Evolutionary conservation across 1,284 basidiomycete species (phyloP), one percentile per base, ranked within the genome.

Genomic region (Moesziomyces parantarcticus): DNA sequence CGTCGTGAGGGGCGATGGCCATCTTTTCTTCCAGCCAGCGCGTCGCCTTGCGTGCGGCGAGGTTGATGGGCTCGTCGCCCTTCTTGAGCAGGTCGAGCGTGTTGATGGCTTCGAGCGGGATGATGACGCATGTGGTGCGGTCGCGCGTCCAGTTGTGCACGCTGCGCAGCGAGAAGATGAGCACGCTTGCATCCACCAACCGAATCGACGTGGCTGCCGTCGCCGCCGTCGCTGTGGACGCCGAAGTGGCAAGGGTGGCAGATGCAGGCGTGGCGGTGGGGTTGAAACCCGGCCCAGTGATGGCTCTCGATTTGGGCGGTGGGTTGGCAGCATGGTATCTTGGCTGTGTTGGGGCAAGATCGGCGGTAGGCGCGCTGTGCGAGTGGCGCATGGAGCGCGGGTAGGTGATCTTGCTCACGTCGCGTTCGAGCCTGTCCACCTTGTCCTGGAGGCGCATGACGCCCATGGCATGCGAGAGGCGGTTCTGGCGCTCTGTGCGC

Each of bases 41-140:
- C 18, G 91, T 92, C 16, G 92, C 92, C 0, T 90, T 88, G 40
- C 92, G 89, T 4, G 93, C 93, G 16, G 91, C 90, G 75, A 91
- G 89, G 0, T 93, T 92, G 21, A 93, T 87, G 0, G 88, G 85
- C 34, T 87, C 90, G 0, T 89, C 89, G 1, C 93, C 93, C 83
- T 95, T 96, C 87, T 97, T 97, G 75, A 96, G 88, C 6, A 95
- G 86, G 83, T 97, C 94, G n/a, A 97, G 88, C 0, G 93, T 96
- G 80, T 93, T 93, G 32, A 96, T 87, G 6, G 91, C 93, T 88
- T 96, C 94, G 22, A 92, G 88, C 1, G 94, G 94, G 41, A 97
- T 87, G 59, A 97, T 88, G 57, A 95, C 81, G 58, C 91, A 82
- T 84, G 92, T 88, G 74, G 89, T 84, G 32, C 89, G 86, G 2